Evolutionary conservation across 225 moss, liverwort and hornwort species (phyloP).

Genomic region (Asterella californica): DNA sequence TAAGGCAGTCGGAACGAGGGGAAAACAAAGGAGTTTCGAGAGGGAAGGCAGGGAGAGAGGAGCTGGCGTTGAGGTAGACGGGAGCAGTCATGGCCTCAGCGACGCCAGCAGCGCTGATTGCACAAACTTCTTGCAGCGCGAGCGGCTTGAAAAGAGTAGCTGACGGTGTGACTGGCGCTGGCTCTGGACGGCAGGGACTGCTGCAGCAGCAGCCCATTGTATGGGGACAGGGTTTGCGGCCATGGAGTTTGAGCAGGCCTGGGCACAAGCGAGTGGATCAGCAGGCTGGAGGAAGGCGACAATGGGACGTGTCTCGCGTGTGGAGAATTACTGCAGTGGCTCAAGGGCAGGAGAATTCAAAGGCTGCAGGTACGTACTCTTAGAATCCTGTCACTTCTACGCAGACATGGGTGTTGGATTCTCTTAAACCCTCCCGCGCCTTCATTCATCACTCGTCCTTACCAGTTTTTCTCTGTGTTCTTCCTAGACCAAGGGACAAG

Average conservation of each 20-base stretch:
- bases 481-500: constrained; percentile 26
- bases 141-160: constrained; percentile 10
- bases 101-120: constrained; percentile 21
- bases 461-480: not conserved
- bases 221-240: constrained; percentile 21
- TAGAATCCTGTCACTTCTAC: not conserved
- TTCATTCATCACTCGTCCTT: not conserved
- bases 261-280: constrained; percentile 16
- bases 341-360: constrained; percentile 33
- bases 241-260: constrained; percentile 15
- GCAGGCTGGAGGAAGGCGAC: not conserved
- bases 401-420: not conserved
- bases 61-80: constrained; percentile 24
- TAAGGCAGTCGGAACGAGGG: not conserved
- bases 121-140: constrained; percentile 18
- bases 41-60: not conserved
- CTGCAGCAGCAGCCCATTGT: constrained; percentile 7
- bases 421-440: not conserved
- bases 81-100: constrained; percentile 32
- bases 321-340: constrained; percentile 34
- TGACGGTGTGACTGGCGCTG: not conserved
- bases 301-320: not conserved
- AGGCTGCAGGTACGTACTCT: constrained; percentile 15
- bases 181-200: not conserved
- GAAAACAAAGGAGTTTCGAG: not conserved